phyloP scores from a whole-genome alignment of 2,329 filamentous ascomycete species.

The Fusarium armeniacum region DNA sequence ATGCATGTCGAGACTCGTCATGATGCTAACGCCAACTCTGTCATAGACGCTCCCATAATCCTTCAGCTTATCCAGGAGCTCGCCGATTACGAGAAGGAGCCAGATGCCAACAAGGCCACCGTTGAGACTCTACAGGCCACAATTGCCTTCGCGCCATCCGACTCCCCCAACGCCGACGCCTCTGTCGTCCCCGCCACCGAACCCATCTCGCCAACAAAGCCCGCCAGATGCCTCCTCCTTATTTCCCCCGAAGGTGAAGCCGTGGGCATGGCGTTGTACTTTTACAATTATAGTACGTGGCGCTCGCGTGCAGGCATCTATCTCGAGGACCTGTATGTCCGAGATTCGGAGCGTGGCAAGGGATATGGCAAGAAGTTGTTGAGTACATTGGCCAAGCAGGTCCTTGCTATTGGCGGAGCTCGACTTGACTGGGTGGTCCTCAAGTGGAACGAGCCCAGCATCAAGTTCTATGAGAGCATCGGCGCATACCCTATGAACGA shows the following conservation, averaged over 20 bases:
- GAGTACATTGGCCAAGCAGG: slow-evolving; percentile 82
- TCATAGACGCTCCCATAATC: slow-evolving; percentile 83
- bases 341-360: slow-evolving; percentile 75
- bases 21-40: slow-evolving; percentile 30
- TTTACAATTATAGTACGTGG: slow-evolving; percentile 98
- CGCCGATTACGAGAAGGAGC: slow-evolving; percentile 87
- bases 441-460: slow-evolving; percentile 92
- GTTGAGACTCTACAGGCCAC: slow-evolving; percentile 78
- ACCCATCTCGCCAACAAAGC: slow-evolving; percentile 68
- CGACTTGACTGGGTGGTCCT: slow-evolving; percentile 92
- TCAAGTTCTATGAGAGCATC: slow-evolving; percentile 84
- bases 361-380: slow-evolving; percentile 86
- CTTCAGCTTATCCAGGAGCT: slow-evolving; percentile 86
- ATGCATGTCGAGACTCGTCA: slow-evolving; percentile 7
- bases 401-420: slow-evolving; percentile 77
- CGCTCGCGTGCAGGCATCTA: slow-evolving; percentile 88
- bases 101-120: slow-evolving; percentile 82
- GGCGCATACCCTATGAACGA: slow-evolving; percentile 77
- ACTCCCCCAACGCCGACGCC: slow-evolving; percentile 59
- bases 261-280: slow-evolving; percentile 89
- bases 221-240: slow-evolving; percentile 82
- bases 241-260: slow-evolving; percentile 62
- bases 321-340: slow-evolving; percentile 93
- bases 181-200: slow-evolving; percentile 61
- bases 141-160: slow-evolving; percentile 79